phyloP scores from a whole-genome alignment of 305 asterid species.

The Fraxinus albicans region DNA sequence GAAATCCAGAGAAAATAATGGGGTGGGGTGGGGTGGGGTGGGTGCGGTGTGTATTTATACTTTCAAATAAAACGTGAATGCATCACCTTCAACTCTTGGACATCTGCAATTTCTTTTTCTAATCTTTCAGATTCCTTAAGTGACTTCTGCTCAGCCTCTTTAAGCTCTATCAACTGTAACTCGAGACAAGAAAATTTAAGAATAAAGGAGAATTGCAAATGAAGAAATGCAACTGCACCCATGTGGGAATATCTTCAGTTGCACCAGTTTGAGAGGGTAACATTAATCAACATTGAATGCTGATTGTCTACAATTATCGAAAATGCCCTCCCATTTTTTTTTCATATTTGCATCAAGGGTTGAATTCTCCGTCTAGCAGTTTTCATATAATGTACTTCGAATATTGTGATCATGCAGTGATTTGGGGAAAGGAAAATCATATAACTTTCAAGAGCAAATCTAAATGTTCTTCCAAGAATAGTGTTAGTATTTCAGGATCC shows the following conservation, averaged over 20 bases:
- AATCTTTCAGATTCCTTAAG: conserved; percentile 79
- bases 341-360: background rate
- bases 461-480: background rate
- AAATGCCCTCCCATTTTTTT: background rate
- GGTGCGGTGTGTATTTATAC: background rate
- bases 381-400: background rate
- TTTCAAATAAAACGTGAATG: background rate
- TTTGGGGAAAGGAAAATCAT: background rate
- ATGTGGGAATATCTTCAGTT: background rate
- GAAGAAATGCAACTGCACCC: background rate
- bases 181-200: conserved; percentile 7
- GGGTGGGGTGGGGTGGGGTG: background rate
- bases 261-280: background rate
- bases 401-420: background rate
- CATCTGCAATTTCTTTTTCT: conserved; percentile 84
- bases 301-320: background rate
- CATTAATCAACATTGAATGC: background rate
- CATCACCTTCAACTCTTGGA: conserved; percentile 91
- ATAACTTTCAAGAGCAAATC: background rate
- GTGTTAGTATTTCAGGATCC: background rate
- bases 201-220: background rate
- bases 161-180: conserved; percentile 83
- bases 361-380: background rate
- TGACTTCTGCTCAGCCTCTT: conserved; percentile 83
- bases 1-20: conserved; percentile 20